Conservation (phyloP, 164 flowering plant species). For the Houttuynia cordata region DNA sequence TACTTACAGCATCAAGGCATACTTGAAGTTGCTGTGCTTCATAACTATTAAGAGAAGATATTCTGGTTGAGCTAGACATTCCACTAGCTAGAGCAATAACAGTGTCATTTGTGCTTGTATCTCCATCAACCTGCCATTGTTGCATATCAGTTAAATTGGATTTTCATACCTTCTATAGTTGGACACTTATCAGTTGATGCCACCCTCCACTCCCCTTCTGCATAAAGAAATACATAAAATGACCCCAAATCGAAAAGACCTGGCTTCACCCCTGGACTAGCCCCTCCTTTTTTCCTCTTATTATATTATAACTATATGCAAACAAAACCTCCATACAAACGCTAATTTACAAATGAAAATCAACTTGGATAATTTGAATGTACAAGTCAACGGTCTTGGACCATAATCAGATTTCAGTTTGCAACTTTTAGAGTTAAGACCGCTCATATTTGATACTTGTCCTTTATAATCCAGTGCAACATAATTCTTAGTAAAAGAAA, state of each 20-base stretch:
- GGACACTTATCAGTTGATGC: too few relatives aligned
- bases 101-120: constrained; percentile 93
- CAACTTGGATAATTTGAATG: not conserved
- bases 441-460: not conserved
- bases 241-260: too few relatives aligned
- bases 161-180: not conserved
- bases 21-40: constrained; percentile 80
- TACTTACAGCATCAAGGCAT: constrained; percentile 83
- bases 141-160: not conserved
- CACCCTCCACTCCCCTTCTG: too few relatives aligned
- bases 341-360: not conserved
- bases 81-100: constrained; percentile 98
- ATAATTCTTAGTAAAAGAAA: too few relatives aligned
- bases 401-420: too few relatives aligned
- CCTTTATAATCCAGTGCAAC: not conserved
- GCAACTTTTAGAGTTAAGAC: too few relatives aligned
- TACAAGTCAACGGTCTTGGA: too few relatives aligned
- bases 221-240: too few relatives aligned
- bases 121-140: constrained; percentile 86
- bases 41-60: constrained; percentile 44
- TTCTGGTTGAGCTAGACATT: constrained; percentile 53
- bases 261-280: too few relatives aligned
- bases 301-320: too few relatives aligned
- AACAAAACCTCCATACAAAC: not conserved
- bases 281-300: not conserved